phyloP scores from a whole-genome alignment of 306 rosid genomes.

The Ammopiptanthus mongolicus region DNA sequence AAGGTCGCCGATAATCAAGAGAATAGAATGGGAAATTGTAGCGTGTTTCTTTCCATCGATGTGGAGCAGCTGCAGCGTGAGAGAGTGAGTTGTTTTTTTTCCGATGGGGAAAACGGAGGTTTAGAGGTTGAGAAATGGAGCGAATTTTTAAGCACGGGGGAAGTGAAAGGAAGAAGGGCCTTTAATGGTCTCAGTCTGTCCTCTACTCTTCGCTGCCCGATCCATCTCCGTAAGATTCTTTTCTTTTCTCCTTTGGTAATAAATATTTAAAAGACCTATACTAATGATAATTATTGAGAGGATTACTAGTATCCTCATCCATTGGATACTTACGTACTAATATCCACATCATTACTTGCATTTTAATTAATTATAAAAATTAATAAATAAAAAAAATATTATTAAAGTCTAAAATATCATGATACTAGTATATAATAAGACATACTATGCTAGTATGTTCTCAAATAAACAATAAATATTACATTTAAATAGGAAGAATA shows the following conservation, averaged over 20 bases:
- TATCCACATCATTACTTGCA: too few species aligned
- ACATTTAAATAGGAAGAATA: too few species aligned
- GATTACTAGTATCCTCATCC: too few species aligned
- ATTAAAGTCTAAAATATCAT: too few species aligned
- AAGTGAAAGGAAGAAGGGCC: not conserved
- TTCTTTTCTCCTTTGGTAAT: not conserved
- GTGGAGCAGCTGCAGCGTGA: not conserved
- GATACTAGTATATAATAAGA: too few species aligned
- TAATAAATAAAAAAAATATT: too few species aligned
- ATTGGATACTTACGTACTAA: too few species aligned
- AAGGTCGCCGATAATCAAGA: slow-evolving; percentile 8
- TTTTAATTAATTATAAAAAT: too few species aligned
- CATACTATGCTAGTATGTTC: too few species aligned
- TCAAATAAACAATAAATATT: too few species aligned
- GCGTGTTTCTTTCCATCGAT: not conserved
- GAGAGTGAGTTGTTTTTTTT: not conserved
- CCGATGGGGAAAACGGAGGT: slow-evolving; percentile 9
- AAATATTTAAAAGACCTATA: too few species aligned
- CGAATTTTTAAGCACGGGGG: not conserved
- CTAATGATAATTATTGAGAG: too few species aligned
- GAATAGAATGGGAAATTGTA: not conserved
- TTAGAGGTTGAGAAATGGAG: slow-evolving; percentile 21
- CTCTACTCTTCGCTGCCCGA: slow-evolving; percentile 3
- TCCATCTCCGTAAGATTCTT: not conserved
- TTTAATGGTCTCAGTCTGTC: not conserved